phyloP scores from a whole-genome alignment of 345 rosid genomes.

The Eucalyptus tenuipes region DNA sequence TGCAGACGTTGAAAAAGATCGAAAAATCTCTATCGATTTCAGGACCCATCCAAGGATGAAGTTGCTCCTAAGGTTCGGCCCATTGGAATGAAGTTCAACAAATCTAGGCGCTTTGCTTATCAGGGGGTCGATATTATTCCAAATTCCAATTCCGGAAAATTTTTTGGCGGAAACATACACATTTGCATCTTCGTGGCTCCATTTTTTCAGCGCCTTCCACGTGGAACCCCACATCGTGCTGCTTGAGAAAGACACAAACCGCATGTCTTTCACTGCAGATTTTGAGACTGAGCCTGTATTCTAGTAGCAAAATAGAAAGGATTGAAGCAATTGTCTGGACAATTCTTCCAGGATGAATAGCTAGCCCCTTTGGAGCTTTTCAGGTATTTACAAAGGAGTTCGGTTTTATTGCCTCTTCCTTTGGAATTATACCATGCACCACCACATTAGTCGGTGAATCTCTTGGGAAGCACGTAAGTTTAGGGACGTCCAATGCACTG shows the following conservation, averaged over 20 bases:
- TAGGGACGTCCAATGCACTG: neutral
- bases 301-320: neutral
- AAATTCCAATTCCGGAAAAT: neutral
- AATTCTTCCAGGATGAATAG: neutral
- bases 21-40: constrained; percentile 31
- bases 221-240: neutral
- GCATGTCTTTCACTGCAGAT: neutral
- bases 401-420: neutral
- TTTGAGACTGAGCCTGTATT: neutral
- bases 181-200: neutral
- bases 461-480: neutral
- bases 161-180: neutral
- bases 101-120: constrained; percentile 28
- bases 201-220: neutral
- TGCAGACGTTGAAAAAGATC: constrained; percentile 41
- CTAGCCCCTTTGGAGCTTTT: neutral
- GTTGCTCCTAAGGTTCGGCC: constrained; percentile 38
- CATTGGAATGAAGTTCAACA: constrained; percentile 45
- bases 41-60: constrained; percentile 44
- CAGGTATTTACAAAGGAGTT: neutral
- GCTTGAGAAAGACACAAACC: neutral
- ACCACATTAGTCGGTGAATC: neutral
- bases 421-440: neutral
- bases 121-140: neutral
- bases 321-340: neutral